Conservation (phyloP, 2,329 filamentous ascomycete genomes). For the Penicillium brevicompactum region DNA sequence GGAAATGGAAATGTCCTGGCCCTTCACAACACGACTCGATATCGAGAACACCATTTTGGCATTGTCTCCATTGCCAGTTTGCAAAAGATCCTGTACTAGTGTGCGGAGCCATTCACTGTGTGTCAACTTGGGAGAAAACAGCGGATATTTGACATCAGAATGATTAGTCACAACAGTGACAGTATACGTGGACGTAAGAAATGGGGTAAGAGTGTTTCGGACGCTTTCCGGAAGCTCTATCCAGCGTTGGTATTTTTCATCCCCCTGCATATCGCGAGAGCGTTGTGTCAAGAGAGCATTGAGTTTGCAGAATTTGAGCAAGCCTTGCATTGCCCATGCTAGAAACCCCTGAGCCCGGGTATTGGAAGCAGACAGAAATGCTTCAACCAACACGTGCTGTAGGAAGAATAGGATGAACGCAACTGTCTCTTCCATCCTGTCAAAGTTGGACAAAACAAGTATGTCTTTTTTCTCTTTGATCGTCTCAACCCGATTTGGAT, state of each 20-base stretch:
- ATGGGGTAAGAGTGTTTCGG: slow-evolving; percentile 82
- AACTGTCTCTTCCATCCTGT: slow-evolving; percentile 72
- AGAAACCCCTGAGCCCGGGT: slow-evolving; percentile 86
- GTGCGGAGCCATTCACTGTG: slow-evolving; percentile 81
- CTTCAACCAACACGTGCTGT: slow-evolving; percentile 83
- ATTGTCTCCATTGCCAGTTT: slow-evolving; percentile 73
- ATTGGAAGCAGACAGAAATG: slow-evolving; percentile 88
- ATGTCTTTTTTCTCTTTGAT: slow-evolving; percentile 79
- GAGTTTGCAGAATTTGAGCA: slow-evolving; percentile 77
- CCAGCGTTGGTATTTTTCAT: slow-evolving; percentile 73
- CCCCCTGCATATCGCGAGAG: slow-evolving; percentile 57
- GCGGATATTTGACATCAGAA: slow-evolving; percentile 68
- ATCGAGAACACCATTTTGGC: slow-evolving; percentile 78
- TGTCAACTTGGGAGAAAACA: slow-evolving; percentile 68
- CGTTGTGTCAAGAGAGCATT: slow-evolving; percentile 57
- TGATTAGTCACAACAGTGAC: slow-evolving; percentile 63
- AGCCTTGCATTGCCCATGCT: slow-evolving; percentile 91
- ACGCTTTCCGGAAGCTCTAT: slow-evolving; percentile 73
- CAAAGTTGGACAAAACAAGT: slow-evolving; percentile 85
- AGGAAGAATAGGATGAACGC: slow-evolving; percentile 85
- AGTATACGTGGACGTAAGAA: slow-evolving; percentile 79
- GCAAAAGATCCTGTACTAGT: slow-evolving; percentile 80
- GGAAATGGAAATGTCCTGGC: slow-evolving; percentile 82
- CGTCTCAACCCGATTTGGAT: slow-evolving; percentile 84
- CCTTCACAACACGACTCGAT: slow-evolving; percentile 77